Evolutionary conservation across 805 yeast genomes (phyloP).

Genomic region (Metschnikowia picachoensis): DNA sequence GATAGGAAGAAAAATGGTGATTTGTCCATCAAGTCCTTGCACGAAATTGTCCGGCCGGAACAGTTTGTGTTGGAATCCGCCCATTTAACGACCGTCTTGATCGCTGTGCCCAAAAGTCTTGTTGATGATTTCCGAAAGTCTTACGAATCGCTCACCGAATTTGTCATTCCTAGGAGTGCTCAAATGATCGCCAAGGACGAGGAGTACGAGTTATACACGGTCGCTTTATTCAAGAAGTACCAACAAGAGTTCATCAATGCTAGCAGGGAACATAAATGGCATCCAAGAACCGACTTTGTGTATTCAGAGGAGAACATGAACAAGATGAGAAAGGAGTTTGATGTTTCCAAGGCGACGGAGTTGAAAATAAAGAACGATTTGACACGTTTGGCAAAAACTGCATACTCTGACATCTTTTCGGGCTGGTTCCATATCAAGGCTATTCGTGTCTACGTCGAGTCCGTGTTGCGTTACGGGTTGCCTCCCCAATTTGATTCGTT

Average conservation of each 20-base stretch:
- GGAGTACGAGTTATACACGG: slow-evolving; percentile 70
- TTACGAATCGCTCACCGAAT: slow-evolving; percentile 73
- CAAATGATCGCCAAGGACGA: slow-evolving; percentile 62
- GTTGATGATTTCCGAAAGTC: slow-evolving; percentile 56
- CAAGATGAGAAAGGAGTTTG: slow-evolving; percentile 73
- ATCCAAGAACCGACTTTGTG: slow-evolving; percentile 81
- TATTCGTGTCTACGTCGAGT: slow-evolving; percentile 84
- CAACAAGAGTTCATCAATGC: slow-evolving; percentile 63
- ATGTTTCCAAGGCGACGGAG: slow-evolving; percentile 71
- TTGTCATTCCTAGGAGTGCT: slow-evolving; percentile 93
- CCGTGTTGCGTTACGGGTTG: slow-evolving; percentile 91
- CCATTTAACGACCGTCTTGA: slow-evolving; percentile 75
- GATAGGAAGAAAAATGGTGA: slow-evolving; percentile 94
- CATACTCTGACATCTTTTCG: slow-evolving; percentile 81
- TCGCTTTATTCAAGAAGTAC: slow-evolving; percentile 81
- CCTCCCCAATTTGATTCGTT: slow-evolving; percentile 82
- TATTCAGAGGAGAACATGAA: slow-evolving; percentile 76
- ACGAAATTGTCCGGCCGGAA: slow-evolving; percentile 77
- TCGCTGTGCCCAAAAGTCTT: slow-evolving; percentile 78
- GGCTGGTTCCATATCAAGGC: slow-evolving; percentile 90
- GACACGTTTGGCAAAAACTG: slow-evolving; percentile 77
- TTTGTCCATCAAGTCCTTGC: slow-evolving; percentile 83
- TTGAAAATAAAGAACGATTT: slow-evolving; percentile 70
- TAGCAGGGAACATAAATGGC: slow-evolving; percentile 82
- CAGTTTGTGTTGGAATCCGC: slow-evolving; percentile 86